Conservation (phyloP, 2,329 filamentous ascomycete species). For the Aplosporella prunicola region DNA sequence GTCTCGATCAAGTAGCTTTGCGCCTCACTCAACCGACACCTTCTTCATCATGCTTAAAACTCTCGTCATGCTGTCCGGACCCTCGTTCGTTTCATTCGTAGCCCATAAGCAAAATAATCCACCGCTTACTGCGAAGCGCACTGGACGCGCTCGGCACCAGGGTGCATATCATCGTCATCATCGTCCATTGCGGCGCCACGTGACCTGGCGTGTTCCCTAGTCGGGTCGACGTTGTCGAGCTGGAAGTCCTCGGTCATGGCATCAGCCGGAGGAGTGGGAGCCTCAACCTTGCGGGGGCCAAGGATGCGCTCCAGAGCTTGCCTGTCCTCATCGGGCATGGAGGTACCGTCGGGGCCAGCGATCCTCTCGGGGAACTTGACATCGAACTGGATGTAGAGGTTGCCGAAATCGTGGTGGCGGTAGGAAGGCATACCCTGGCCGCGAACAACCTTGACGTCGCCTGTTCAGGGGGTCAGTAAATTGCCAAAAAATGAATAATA, state of each 20-base stretch:
- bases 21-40: conserved; percentile 4
- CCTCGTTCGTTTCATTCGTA: conserved; percentile 3
- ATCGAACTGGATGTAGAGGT: conserved; percentile 94
- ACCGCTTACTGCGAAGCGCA: conserved; percentile 70
- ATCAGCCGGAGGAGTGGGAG: conserved; percentile 63
- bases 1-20: conserved; percentile 10
- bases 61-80: conserved; percentile 6
- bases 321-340: conserved; percentile 56
- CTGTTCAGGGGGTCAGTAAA: conserved; percentile 38
- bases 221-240: conserved; percentile 73
- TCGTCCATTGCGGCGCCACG: conserved; percentile 58
- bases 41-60: conserved; percentile 3
- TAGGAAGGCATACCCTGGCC: conserved; percentile 96
- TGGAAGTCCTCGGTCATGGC: conserved; percentile 86
- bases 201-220: conserved; percentile 53
- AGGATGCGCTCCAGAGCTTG: conserved; percentile 74
- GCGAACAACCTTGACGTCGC: conserved; percentile 83
- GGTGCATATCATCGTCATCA: conserved; percentile 51
- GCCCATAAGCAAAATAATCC: conserved; percentile 3
- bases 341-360: conserved; percentile 33
- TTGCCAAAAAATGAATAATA: background rate
- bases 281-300: conserved; percentile 54
- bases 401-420: conserved; percentile 89
- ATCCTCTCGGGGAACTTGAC: conserved; percentile 78
- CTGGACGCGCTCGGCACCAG: conserved; percentile 69